A percentile compares a stretch with the other conserved stretches of the same genome.
Evolutionary conservation across 371 early-diverging fungal species (phyloP).

Genomic region (Nematocida sp.): DNA sequence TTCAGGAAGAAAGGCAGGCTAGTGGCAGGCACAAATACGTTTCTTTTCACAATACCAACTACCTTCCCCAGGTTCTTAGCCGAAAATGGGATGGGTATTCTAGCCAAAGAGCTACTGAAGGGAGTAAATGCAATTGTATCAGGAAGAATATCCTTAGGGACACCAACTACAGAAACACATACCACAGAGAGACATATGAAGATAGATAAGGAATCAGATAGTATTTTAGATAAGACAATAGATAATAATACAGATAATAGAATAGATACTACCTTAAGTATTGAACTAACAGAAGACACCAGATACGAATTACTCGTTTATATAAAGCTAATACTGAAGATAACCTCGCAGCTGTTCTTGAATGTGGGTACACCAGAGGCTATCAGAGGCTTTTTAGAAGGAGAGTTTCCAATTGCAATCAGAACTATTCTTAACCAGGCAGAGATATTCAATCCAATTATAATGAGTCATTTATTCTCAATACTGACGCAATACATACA

Average conservation of each 20-base stretch:
- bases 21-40: constrained; percentile 38
- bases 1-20: constrained; percentile 25
- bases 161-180: no score
- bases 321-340: constrained; percentile 38
- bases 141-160: no score
- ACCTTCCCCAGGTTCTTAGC: constrained; percentile 35
- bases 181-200: no score
- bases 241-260: no score
- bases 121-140: neutral
- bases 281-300: neutral
- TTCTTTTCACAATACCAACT: constrained; percentile 22
- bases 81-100: constrained; percentile 24
- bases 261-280: no score
- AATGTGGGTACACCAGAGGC: constrained; percentile 30
- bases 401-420: constrained; percentile 31
- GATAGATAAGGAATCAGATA: no score
- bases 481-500: constrained; percentile 24
- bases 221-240: no score
- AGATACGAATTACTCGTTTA: constrained; percentile 23
- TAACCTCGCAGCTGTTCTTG: constrained; percentile 40
- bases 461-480: constrained; percentile 31
- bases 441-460: constrained; percentile 18
- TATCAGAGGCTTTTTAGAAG: constrained; percentile 37
- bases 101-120: constrained; percentile 26
- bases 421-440: constrained; percentile 4